These are phyloP conservation scores for Phytopythium boreale DNA, from an alignment of 352 stramenopile species.

Conservation along the genomic window DNA sequence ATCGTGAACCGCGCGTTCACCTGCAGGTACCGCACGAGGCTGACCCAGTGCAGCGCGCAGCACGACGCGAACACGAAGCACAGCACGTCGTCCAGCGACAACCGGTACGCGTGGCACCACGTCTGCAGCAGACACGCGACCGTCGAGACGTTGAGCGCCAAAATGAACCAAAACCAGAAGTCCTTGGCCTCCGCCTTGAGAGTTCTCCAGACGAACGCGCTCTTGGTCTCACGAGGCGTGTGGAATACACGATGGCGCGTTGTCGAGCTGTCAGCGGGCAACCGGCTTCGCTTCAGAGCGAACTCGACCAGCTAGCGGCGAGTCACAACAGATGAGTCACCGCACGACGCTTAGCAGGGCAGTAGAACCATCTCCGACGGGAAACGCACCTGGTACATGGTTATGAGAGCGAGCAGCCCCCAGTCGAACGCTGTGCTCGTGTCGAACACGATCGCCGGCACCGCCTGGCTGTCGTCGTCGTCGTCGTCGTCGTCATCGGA, in stretches of 20 bases:
- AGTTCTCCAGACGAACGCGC: constrained; percentile 12
- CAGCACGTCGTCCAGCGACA: constrained; percentile 51
- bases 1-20: constrained; percentile 74
- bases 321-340: neutral
- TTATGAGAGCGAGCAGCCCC: constrained; percentile 36
- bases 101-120: constrained; percentile 49
- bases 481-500: constrained; percentile 1
- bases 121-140: constrained; percentile 43
- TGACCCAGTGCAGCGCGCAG: constrained; percentile 73
- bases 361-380: neutral
- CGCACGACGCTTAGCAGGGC: neutral
- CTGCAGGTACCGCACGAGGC: constrained; percentile 69
- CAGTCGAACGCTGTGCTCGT: constrained; percentile 40
- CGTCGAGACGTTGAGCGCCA: constrained; percentile 52
- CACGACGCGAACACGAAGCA: constrained; percentile 63
- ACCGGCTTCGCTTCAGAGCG: constrained; percentile 30
- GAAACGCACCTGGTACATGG: constrained; percentile 41
- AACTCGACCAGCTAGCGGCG: constrained; percentile 41
- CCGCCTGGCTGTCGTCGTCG: constrained; percentile 8
- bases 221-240: constrained; percentile 12
- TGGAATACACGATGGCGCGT: neutral
- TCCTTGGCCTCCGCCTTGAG: constrained; percentile 26
- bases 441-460: constrained; percentile 51
- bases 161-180: constrained; percentile 64
- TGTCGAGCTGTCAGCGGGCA: too few relatives aligned